Percentiles rank a stretch among this genome's conserved stretches.
Conservation (phyloP, 2,329 filamentous ascomycete genomes). For the Penicillium sp. region DNA sequence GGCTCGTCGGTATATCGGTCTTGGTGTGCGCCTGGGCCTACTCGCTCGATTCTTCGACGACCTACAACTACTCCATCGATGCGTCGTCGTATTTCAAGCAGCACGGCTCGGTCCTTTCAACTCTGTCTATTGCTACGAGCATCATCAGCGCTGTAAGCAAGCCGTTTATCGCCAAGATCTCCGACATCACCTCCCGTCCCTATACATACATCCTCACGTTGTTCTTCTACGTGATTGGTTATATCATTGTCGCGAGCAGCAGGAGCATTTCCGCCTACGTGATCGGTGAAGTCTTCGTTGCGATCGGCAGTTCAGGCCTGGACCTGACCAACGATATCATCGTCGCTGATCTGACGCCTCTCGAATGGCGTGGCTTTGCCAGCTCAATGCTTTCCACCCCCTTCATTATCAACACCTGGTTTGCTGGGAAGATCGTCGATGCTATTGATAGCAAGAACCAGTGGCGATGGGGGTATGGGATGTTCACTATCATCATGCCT, state of each 20-base stretch:
- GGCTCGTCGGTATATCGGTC: conserved; percentile 5
- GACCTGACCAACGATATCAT: conserved; percentile 4
- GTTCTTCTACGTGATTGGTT: conserved; percentile 1
- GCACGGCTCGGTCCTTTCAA: conserved; percentile 8
- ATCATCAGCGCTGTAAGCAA: conserved; percentile 13
- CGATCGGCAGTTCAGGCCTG: conserved; percentile 2
- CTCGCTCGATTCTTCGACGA: conserved; percentile 11
- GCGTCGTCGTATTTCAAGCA: conserved; percentile 8
- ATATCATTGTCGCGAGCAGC: conserved; percentile 1
- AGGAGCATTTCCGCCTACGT: conserved; percentile 2
- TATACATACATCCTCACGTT: conserved; percentile 8
- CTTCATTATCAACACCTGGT: conserved; percentile 5
- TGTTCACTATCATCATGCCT: conserved; percentile 4
- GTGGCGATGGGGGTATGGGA: conserved; percentile 3
- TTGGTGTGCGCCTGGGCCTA: conserved; percentile 8
- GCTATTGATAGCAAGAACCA: not conserved
- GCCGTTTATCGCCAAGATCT: conserved; percentile 13
- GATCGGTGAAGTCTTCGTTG: conserved; percentile 2
- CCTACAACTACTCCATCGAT: conserved; percentile 12
- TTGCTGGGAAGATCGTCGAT: conserved; percentile 3
- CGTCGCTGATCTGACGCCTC: conserved; percentile 1
- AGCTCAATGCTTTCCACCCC: conserved; percentile 2
- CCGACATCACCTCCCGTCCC: conserved; percentile 9
- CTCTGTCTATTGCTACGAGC: conserved; percentile 8
- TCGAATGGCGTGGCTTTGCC: conserved; percentile 5